phyloP scores from a whole-genome alignment of 2,329 filamentous ascomycete genomes.

The Colletotrichum acutatum region DNA sequence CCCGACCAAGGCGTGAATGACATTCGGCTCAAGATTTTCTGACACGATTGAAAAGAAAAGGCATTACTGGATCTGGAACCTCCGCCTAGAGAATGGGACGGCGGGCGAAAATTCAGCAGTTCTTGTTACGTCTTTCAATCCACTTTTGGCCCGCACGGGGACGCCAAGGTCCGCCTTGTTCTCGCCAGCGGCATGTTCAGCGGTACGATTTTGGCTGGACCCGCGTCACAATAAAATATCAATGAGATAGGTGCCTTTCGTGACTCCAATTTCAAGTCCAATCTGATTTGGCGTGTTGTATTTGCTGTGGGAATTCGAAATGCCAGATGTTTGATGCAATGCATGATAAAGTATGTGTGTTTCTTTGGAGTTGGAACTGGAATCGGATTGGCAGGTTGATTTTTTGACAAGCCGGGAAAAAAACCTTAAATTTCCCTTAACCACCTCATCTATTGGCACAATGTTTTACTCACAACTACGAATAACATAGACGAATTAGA shows the following conservation, averaged over 20 bases:
- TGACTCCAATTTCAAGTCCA: too few relatives aligned
- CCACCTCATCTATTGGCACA: too few relatives aligned
- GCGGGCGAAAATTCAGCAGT: conserved; percentile 34
- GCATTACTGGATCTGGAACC: conserved; percentile 29
- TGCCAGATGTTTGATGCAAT: too few relatives aligned
- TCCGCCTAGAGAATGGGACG: conserved; percentile 23
- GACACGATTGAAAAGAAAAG: conserved; percentile 14
- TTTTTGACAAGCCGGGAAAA: too few relatives aligned
- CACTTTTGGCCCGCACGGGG: conserved; percentile 31
- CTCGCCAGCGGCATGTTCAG: background rate
- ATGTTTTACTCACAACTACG: too few relatives aligned
- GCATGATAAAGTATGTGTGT: too few relatives aligned
- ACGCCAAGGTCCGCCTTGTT: background rate
- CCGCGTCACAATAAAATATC: background rate
- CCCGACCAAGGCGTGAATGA: background rate
- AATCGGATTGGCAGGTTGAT: too few relatives aligned
- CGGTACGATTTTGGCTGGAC: background rate
- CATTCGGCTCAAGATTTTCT: conserved; percentile 9
- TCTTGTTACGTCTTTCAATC: conserved; percentile 36
- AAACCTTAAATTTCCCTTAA: too few relatives aligned
- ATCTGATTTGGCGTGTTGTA: background rate
- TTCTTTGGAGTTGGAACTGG: too few relatives aligned
- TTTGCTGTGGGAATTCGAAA: too few relatives aligned
- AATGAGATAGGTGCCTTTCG: background rate
- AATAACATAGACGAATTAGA: too few relatives aligned